These are phyloP conservation scores for Malus sieversii DNA, from an alignment of 306 rosid genomes.

Conservation along the genomic window DNA sequence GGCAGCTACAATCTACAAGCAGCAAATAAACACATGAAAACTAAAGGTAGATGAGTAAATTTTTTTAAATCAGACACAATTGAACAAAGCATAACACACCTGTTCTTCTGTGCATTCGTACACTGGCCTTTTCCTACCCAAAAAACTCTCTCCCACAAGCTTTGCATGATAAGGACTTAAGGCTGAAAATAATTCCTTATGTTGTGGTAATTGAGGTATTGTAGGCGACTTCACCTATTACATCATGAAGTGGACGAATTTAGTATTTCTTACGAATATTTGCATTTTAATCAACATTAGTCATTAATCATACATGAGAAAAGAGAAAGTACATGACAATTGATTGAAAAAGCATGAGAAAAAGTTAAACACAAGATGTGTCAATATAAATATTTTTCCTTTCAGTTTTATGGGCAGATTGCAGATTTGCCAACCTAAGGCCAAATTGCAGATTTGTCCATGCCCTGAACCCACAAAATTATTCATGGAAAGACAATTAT, in stretches of 20 bases:
- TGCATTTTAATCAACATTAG: background rate
- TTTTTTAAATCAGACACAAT: background rate
- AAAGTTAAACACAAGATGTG: background rate
- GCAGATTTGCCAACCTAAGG: background rate
- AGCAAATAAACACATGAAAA: background rate
- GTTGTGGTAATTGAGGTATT: conserved; percentile 73
- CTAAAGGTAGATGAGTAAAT: background rate
- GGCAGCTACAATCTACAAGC: conserved; percentile 74
- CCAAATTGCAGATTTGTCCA: background rate
- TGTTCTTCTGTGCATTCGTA: conserved; percentile 83
- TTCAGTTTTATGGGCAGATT: background rate
- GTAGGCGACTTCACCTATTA: conserved; percentile 74
- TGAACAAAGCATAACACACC: conserved; percentile 37
- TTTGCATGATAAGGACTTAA: conserved; percentile 75
- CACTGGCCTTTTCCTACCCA: conserved; percentile 81
- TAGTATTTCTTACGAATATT: background rate
- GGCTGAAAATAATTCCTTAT: conserved; percentile 58
- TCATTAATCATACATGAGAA: background rate
- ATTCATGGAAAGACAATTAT: background rate
- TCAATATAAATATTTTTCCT: background rate
- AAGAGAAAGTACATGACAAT: background rate
- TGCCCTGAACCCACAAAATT: background rate
- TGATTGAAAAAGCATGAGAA: background rate
- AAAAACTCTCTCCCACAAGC: conserved; percentile 93
- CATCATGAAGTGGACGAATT: conserved; percentile 11